Evolutionary conservation across 176 grass and related monocot species (phyloP), one percentile per base, ranked within the genome.

Genomic region (Carex parvula): DNA sequence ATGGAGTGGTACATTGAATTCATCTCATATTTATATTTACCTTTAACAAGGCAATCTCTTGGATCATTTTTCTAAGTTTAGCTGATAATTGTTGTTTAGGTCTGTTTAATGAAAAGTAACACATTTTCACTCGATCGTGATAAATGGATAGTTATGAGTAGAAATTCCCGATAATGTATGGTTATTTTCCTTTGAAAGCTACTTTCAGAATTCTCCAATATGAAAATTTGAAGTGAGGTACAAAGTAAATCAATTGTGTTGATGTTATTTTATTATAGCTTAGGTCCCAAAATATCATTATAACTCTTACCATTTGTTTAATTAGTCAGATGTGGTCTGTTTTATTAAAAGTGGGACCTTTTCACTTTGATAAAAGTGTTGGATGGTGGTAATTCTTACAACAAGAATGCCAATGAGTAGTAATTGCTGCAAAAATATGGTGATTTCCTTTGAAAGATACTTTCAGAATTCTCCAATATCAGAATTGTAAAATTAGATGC

Each of bases 1-100:
- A 84, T 50, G 77, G 81, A 59, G 89, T 88, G 94, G 92, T 97
- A 89, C 41, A 65, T 16, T 24, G 7, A 84, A 59, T 30, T 71
- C 32, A 32, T 54, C 77, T 66, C 65, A 24, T 53, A 33, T 5
- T 57, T 73, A 2, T 84, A 21, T 48, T 21, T 30, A 1, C 2
- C 35, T 44, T 59, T 7, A 58, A 42, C 13, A 56, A 70, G 42
- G 30, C 57, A 33, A 73, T 18, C 18, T 84, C 12, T 78, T 33
- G 48, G 24, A 12, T 78, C 9, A 15, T 14, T 78, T 29, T 77
- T 55, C 59, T 62, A 57, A 17, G 55, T 10, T 72, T 48, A 44
- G 18, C n/a, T 71, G 37, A 42, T 70, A 35, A 70, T 70, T 70
- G 37, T 70, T 12, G 17, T 11, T 71, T 74, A 24, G 70, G 44